Evolutionary conservation across 2,329 filamentous ascomycete genomes (phyloP).

Genomic region (Myriosclerotinia scirpicola): DNA sequence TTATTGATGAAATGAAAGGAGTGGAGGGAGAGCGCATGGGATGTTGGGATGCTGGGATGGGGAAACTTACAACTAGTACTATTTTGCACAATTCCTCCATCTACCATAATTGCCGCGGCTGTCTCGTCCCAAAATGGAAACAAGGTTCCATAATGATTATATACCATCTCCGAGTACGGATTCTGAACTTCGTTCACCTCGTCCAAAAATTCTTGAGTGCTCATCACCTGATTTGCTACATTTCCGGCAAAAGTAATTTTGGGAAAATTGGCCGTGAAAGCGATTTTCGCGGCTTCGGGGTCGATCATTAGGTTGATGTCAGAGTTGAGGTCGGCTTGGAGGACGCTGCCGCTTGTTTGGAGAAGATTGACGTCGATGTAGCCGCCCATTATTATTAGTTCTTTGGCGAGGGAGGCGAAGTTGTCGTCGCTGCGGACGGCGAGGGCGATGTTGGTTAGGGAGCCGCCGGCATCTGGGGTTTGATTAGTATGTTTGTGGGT

Average conservation of each 20-base stretch:
- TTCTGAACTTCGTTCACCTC: constrained; percentile 43
- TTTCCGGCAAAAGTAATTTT: constrained; percentile 49
- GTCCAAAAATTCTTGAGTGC: constrained; percentile 44
- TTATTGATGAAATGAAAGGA: no score
- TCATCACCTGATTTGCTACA: constrained; percentile 49
- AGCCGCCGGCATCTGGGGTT: constrained; percentile 42
- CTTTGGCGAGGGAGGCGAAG: constrained; percentile 49
- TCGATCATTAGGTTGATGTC: constrained; percentile 54
- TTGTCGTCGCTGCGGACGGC: constrained; percentile 48
- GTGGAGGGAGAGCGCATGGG: no score
- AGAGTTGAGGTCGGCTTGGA: constrained; percentile 38
- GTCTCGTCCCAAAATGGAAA: constrained; percentile 51
- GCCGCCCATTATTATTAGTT: constrained; percentile 52
- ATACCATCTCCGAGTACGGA: constrained; percentile 44
- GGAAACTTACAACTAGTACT: constrained; percentile 40
- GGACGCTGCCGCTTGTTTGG: constrained; percentile 36
- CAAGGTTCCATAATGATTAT: constrained; percentile 43
- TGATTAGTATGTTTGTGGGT: not conserved
- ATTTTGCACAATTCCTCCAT: constrained; percentile 44
- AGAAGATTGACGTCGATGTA: constrained; percentile 48
- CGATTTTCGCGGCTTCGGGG: constrained; percentile 51
- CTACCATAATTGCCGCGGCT: constrained; percentile 45
- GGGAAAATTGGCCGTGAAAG: constrained; percentile 49
- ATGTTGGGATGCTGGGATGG: no score
- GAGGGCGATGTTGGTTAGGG: constrained; percentile 51